Evolutionary conservation across 768 basidiomycete genomes (phyloP), one percentile per base, ranked within the genome.

Genomic region (Agaricus subrufescens): DNA sequence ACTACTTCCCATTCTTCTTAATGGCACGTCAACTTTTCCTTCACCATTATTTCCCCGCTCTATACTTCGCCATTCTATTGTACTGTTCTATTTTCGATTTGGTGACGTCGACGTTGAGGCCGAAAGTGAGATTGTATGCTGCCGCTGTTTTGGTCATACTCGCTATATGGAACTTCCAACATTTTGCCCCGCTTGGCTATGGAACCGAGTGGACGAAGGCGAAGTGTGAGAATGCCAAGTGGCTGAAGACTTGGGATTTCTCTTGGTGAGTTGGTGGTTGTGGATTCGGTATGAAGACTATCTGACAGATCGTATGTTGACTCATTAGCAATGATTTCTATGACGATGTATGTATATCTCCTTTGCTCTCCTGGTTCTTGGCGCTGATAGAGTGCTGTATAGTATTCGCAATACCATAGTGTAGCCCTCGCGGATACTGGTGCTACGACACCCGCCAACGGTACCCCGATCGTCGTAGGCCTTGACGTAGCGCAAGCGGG

Each of bases 1-100:
- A 98, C 74, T 98, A 97, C 73, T 79, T 91, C 67, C 97, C 97
- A 12, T 99, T 99, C 83, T 98, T 86, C 83, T 76, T 98, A 61
- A 98, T 98, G 96, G 75, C 81, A 43, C 93, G 97, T 23, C 97
- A 99, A 66, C 86, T 98, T 46, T 99, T 99, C 82, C 73, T 99
- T 25, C 96, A 98, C 67, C 97, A 98, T 73, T 98, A 98, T 69
- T 89, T 98, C 73, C 97, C 96, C 0, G 94, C 95, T 0, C 76
- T 99, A n/a, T 96, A 94, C 66, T 95, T 91, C 62, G 85, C 89
- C n/a, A 84, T 93, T 61, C 81, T 99, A 11, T 75, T 93, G 25
- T 78, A 79, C 27, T 87, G 87, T 52, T 76, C 76, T 3, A 78
- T 88, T 2, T 98, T 98, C 63, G 97, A 99, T 70, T 79, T 94